Base-by-base conservation (phyloP, 1,284 basidiomycete species). In the Stygiomarasmius scandens region DNA sequence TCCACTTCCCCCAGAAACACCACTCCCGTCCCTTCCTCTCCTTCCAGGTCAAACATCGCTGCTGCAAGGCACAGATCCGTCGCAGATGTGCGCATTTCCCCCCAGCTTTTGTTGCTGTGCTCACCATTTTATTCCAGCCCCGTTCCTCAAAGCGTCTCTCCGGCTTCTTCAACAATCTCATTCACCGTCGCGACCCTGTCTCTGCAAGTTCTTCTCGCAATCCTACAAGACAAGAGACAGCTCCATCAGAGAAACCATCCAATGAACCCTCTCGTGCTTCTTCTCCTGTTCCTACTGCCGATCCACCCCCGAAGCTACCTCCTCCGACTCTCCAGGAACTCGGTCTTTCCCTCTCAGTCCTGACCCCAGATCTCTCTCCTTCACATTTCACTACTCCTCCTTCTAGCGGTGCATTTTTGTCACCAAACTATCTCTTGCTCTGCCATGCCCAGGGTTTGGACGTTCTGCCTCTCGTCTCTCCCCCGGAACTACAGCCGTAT, bases 391-490 rank as follows among this genome's bases (percentile, higher is more conserved):
- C 77, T 63, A 82, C 85, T 2, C 87, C 90, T 1, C 91, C 91
- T 10, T 77, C 80, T 1, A 90, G 83, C 58, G 90, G 90, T 19
- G 84, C 90, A 12, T 92, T 92, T 69, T 72, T 93, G 22, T 79
- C 84, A 0, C 91, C 90, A 3, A 87, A 91, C 65, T 92, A 87
- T 69, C 78, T 93, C n/a, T 79, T 93, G 12, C 77, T 93, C 52
- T 93, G 90, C 63, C 91, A 93, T 67, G 77, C 87, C 1, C 91
- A 93, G 72, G 90, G 90, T 47, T 74, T 93, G 48, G 90, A 93
- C 70, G 89, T 93, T 2, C 74, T 93, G 23, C 89, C 90, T 2
- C 75, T 93, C 24, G 69, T 81, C 16, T 85, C 85, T 1, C 90
- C 90, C 0, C 90, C 90, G 3, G 77, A 84, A 14, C 79, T 80